A percentile compares a stretch with the other conserved stretches of the same genome.
phyloP scores from a whole-genome alignment of 345 rosid genomes.

The Eucalyptus pauciflora region DNA sequence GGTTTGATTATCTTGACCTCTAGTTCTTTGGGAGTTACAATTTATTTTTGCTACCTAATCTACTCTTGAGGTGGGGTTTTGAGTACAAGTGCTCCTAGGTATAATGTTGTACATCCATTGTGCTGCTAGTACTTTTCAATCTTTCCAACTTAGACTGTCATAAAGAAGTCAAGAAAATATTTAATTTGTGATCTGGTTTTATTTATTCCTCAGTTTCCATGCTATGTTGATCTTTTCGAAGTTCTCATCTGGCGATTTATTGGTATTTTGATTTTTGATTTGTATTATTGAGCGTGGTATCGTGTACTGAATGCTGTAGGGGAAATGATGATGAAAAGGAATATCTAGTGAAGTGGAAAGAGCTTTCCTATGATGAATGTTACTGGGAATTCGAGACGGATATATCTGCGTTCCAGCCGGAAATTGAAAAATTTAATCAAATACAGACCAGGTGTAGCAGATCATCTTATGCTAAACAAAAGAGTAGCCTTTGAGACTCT shows the following conservation, averaged over 20 bases:
- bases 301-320: conserved; percentile 23
- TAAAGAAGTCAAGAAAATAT: neutral
- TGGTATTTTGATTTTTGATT: neutral
- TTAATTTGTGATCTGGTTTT: neutral
- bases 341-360: conserved; percentile 94
- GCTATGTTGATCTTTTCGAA: neutral
- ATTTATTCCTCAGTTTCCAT: neutral
- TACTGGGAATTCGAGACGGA: conserved; percentile 98
- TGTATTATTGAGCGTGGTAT: neutral
- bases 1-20: conserved; percentile 27
- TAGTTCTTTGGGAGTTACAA: neutral
- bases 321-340: conserved; percentile 77
- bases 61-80: neutral
- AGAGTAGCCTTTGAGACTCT: conserved; percentile 21
- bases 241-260: neutral
- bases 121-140: neutral
- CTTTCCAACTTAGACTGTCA: neutral
- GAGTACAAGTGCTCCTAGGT: neutral
- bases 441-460: conserved; percentile 56
- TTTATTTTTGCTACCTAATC: neutral
- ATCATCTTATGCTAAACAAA: conserved; percentile 31
- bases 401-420: conserved; percentile 78
- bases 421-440: conserved; percentile 68
- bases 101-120: neutral
- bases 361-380: conserved; percentile 91